A percentile compares a stretch with the other conserved stretches of the same genome.
phyloP scores from a whole-genome alignment of 176 grass and related monocot species.

The Guadua angustifolia region DNA sequence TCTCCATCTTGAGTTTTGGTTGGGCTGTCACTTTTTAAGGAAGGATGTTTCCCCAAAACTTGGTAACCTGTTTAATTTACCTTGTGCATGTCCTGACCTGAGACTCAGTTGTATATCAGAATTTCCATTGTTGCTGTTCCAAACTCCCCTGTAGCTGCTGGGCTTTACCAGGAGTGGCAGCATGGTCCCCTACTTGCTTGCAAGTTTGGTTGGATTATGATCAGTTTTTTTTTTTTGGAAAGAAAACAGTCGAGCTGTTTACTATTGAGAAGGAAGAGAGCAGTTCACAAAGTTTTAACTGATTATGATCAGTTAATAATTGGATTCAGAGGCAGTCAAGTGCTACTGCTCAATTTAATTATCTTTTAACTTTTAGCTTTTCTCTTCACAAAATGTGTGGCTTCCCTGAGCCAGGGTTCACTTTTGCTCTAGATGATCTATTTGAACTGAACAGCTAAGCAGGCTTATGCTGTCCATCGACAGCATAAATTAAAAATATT shows the following conservation, averaged over 20 bases:
- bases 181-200: conserved; percentile 42
- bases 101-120: background rate
- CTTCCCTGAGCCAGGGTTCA: background rate
- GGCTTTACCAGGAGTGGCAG: conserved; percentile 34
- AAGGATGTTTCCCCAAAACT: conserved; percentile 68
- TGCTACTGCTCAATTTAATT: background rate
- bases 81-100: conserved; percentile 25
- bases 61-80: conserved; percentile 36
- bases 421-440: background rate
- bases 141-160: conserved; percentile 5
- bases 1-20: conserved; percentile 34
- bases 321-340: background rate
- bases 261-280: no score
- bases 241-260: no score
- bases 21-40: conserved; percentile 71
- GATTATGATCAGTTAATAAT: conserved; percentile 1
- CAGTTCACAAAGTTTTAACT: no score
- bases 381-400: background rate
- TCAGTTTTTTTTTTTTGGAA: no score
- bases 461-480: background rate
- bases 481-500: background rate
- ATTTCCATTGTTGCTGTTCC: conserved; percentile 15
- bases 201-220: conserved; percentile 17
- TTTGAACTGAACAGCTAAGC: background rate
- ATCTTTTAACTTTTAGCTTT: background rate